Base-by-base conservation (phyloP, 106 monocot genomes). In the Apostasia ramifera region DNA sequence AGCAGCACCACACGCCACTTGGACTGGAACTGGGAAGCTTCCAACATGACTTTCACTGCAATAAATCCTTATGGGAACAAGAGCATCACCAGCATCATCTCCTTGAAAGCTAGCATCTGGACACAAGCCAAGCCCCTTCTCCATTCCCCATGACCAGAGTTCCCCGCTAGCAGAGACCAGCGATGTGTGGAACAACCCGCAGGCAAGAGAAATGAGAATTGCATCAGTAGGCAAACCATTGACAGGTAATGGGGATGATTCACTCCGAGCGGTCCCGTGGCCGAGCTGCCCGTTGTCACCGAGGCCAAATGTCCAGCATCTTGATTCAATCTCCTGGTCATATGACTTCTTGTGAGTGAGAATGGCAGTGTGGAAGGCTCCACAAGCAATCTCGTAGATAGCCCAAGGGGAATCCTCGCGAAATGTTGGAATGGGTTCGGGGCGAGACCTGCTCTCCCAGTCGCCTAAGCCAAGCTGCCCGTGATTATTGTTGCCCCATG, bases 71-170 rank as follows among this genome's bases (percentile, higher is more conserved):
- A 76, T 4, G 11, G 92, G 92, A 12, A 43, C 46, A 11, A 85
- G 71, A 26, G 88, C 84, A 83, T 92, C 92, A 5, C 92, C 92
- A 12, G 76, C 72, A 74, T 85, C 76, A 53, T 59, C 43, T 59
- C 80, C 78, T 14, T 63, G 11, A 53, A 78, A 85, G 41, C 75
- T 77, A n/a, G 84, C 88, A 63, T 85, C 85, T 0, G 92, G 92
- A 66, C 85, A 92, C 15, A 92, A 50, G 1, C 92, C 92, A 37
- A 92, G 83, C 46, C 92, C 88, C 55, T 77, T 88, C 76, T 88
- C 88, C 92, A 92, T 92, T 47, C 92, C 92, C 92, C 92, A 92
- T 39, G 82, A 85, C 92, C 92, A 92, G 4, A 88, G 82, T 6
- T 85, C 82, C 39, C 92, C 92, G 54, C 75, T 63, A 8, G 67